Evolutionary conservation across 129 eudicot genomes (phyloP), one percentile per base, ranked within the genome.

Genomic region (Apium graveolens): DNA sequence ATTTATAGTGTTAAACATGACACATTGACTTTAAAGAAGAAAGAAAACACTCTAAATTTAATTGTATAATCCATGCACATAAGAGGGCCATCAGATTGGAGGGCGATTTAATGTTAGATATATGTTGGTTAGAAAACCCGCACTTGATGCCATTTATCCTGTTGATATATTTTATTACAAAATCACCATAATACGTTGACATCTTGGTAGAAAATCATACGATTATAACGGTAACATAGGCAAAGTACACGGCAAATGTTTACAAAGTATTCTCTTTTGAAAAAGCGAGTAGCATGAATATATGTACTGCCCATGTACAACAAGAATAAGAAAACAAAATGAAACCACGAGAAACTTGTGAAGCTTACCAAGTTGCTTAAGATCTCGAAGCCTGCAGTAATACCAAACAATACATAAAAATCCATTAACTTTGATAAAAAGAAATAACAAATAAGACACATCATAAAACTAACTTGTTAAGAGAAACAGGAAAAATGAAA

Each of bases 351-450:
- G 72, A 66, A 70, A 51, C 29, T 43, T 18, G 3, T 7, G 31
- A 37, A 35, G 57, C 87, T 86, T 76, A 87, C 96, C 96, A 49
- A 90, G 90, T 78, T 90, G 96, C 72, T 90, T 90, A 72, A 90
- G 90, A 78, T 90, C 96, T 21, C 92, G 92, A 84, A 90, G 86
- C 88, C 91, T 87, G 95, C 42, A 77, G 68, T 80, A 66, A 60
- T n/a, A 60, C 11, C 46, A 72, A 70, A 63, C 75, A 84, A 49
- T 62, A 7, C 24, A 60, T 31, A 51, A 14, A 14, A 31, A 70
- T 38, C 81, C 35, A 37, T 34, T 8, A 32, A 34, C 43, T 29
- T 49, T 16, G 7, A 46, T 39, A 66, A 10, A 34, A 21, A 78
- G 42, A 42, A 43, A 41, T 26, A 77, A 38, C 14, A 9, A 42